Percentiles rank a stretch among this genome's conserved stretches.
These are phyloP conservation scores for Saturnispora besseyi DNA, from an alignment of 805 yeast species.

Conservation along the genomic window DNA sequence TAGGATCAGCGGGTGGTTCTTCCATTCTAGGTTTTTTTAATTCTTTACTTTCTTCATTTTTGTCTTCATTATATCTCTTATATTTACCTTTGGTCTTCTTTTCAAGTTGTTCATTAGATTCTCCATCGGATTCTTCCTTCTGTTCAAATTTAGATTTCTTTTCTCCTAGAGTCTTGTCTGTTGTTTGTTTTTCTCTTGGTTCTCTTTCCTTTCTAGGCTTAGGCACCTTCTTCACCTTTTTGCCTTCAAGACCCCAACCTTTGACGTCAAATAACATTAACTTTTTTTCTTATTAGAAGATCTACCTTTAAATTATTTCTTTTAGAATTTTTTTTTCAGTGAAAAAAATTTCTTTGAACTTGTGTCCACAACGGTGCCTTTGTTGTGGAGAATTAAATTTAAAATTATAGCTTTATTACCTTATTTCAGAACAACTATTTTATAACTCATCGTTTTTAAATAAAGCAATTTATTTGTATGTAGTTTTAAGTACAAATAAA, in stretches of 20 bases:
- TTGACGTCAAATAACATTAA: slow-evolving; percentile 55
- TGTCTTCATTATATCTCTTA: slow-evolving; percentile 4
- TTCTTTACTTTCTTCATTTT: background rate
- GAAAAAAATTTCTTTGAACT: too few relatives aligned
- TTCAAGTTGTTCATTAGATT: background rate
- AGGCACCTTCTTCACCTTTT: slow-evolving; percentile 40
- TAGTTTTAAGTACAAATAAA: too few relatives aligned
- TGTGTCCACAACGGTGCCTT: too few relatives aligned
- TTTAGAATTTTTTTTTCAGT: background rate
- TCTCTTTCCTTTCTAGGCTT: slow-evolving; percentile 19
- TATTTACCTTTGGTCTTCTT: slow-evolving; percentile 3
- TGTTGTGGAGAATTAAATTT: too few relatives aligned
- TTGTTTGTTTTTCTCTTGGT: slow-evolving; percentile 10
- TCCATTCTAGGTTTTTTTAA: slow-evolving; percentile 2
- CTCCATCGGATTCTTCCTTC: background rate
- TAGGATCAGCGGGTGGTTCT: slow-evolving; percentile 14
- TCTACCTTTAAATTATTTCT: background rate
- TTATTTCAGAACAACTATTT: too few relatives aligned
- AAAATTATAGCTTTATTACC: too few relatives aligned
- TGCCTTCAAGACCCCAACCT: slow-evolving; percentile 66
- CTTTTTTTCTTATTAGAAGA: background rate
- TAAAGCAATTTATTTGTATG: too few relatives aligned
- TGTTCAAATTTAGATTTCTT: background rate
- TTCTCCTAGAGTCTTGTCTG: slow-evolving; percentile 10
- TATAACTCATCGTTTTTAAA: too few relatives aligned